Percentiles rank a stretch among this genome's conserved stretches.
phyloP scores from a whole-genome alignment of 2,329 filamentous ascomycete species.

The Verticillium klebahnii region DNA sequence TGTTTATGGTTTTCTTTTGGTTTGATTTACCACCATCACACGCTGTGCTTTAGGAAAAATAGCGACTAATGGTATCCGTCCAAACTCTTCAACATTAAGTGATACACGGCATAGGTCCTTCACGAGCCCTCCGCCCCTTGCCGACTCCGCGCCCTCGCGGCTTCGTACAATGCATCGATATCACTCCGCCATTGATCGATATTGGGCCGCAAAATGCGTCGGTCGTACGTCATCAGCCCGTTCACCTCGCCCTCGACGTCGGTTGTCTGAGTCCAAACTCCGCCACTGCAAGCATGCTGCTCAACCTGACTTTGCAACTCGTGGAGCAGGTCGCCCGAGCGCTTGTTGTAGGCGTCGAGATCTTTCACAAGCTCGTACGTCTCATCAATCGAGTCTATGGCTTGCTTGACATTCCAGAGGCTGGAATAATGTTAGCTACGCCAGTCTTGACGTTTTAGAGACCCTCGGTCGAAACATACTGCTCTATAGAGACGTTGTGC shows the following conservation, averaged over 20 bases:
- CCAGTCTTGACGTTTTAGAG: neutral
- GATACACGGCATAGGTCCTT: too few relatives aligned
- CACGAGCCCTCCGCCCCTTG: too few relatives aligned
- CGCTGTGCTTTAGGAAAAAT: too few relatives aligned
- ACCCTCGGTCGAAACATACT: constrained; percentile 36
- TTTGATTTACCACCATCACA: too few relatives aligned
- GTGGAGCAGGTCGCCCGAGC: constrained; percentile 53
- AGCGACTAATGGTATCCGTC: too few relatives aligned
- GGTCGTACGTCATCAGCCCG: constrained; percentile 65
- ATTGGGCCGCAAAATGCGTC: constrained; percentile 53
- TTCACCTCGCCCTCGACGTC: constrained; percentile 74
- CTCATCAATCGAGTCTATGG: constrained; percentile 56
- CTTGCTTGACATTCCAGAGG: constrained; percentile 59
- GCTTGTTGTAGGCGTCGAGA: constrained; percentile 61
- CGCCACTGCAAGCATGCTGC: constrained; percentile 59
- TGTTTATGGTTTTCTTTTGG: too few relatives aligned
- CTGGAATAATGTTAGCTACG: constrained; percentile 23
- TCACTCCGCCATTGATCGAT: constrained; percentile 54
- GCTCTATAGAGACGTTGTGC: constrained; percentile 55
- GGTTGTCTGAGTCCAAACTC: constrained; percentile 69
- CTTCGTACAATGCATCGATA: constrained; percentile 55
- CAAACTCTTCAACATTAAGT: too few relatives aligned
- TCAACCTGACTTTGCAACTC: constrained; percentile 60
- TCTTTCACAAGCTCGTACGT: constrained; percentile 63
- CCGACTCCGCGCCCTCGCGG: constrained; percentile 30